These are phyloP conservation scores for Gossypium rotundifolium DNA, from an alignment of 345 rosid genomes.

Conservation along the genomic window DNA sequence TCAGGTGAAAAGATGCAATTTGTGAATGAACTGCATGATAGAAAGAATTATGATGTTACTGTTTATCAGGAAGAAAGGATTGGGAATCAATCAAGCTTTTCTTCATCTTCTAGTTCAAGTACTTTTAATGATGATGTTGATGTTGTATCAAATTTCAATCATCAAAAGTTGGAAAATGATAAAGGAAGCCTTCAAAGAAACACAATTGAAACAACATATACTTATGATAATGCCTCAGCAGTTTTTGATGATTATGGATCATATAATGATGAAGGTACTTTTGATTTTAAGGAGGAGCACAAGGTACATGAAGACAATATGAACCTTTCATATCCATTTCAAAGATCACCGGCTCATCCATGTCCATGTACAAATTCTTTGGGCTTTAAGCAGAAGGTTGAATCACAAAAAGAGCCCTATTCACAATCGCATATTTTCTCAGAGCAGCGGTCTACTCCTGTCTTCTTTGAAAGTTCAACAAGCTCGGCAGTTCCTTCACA, in stretches of 20 bases:
- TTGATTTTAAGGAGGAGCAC: constrained; percentile 32
- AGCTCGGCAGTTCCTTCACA: constrained; percentile 36
- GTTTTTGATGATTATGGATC: constrained; percentile 68
- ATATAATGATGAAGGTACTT: constrained; percentile 38
- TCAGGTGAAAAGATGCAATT: constrained; percentile 27
- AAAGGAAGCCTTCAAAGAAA: constrained; percentile 33
- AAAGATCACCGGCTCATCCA: constrained; percentile 28
- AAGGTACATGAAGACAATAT: constrained; percentile 26
- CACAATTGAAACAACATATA: constrained; percentile 23
- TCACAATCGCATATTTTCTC: constrained; percentile 32
- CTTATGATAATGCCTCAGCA: constrained; percentile 28
- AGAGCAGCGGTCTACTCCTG: constrained; percentile 26
- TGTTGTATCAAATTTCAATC: constrained; percentile 24
- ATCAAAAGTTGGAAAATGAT: constrained; percentile 16
- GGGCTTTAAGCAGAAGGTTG: constrained; percentile 24
- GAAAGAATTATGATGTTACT: constrained; percentile 15
- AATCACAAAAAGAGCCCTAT: constrained; percentile 20
- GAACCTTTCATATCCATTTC: constrained; percentile 31
- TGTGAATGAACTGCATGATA: constrained; percentile 16
- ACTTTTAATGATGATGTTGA: constrained; percentile 26
- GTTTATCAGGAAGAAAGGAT: constrained; percentile 23
- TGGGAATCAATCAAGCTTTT: constrained; percentile 34
- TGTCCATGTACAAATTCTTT: constrained; percentile 27
- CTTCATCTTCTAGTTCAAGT: constrained; percentile 38
- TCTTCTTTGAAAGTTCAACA: constrained; percentile 36